phyloP scores from a whole-genome alignment of 2,329 filamentous ascomycete genomes.

The Exophiala phaeomuriformis region DNA sequence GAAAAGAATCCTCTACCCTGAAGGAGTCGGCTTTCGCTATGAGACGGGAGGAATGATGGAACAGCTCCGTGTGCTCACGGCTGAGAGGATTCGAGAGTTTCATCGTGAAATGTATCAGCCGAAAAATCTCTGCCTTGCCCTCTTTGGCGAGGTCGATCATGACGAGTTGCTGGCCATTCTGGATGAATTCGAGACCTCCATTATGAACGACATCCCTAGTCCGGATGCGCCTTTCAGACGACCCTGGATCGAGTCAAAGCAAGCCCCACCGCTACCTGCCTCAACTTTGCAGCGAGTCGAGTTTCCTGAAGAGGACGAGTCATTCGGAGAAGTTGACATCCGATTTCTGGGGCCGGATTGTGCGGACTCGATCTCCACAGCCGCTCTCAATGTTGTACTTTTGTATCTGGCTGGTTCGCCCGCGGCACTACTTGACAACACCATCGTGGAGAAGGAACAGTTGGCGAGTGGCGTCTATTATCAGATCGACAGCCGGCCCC shows the following conservation, averaged over 20 bases:
- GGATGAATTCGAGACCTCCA: slow-evolving; percentile 80
- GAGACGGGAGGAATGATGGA: slow-evolving; percentile 99
- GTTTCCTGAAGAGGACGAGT: slow-evolving; percentile 95
- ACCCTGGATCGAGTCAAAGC: slow-evolving; percentile 85
- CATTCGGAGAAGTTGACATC: slow-evolving; percentile 77
- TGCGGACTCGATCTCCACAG: slow-evolving; percentile 59
- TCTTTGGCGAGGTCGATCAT: slow-evolving; percentile 89
- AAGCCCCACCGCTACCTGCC: slow-evolving; percentile 63
- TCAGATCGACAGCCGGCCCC: slow-evolving; percentile 70
- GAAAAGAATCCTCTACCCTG: slow-evolving; percentile 73
- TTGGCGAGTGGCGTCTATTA: slow-evolving; percentile 79
- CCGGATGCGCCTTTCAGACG: slow-evolving; percentile 69
- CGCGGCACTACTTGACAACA: slow-evolving; percentile 83
- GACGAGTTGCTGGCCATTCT: slow-evolving; percentile 70
- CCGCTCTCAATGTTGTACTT: slow-evolving; percentile 71
- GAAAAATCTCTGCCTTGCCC: slow-evolving; percentile 82
- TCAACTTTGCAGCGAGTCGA: slow-evolving; percentile 71
- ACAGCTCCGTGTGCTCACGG: slow-evolving; percentile 73
- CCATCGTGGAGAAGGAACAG: slow-evolving; percentile 86
- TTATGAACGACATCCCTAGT: slow-evolving; percentile 72
- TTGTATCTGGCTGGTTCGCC: slow-evolving; percentile 90
- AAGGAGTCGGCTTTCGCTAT: slow-evolving; percentile 86
- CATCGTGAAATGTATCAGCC: slow-evolving; percentile 97
- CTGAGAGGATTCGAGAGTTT: slow-evolving; percentile 87
- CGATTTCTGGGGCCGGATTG: slow-evolving; percentile 81